phyloP scores from a whole-genome alignment of 257 asterid species.

The Lycium ferocissimum region DNA sequence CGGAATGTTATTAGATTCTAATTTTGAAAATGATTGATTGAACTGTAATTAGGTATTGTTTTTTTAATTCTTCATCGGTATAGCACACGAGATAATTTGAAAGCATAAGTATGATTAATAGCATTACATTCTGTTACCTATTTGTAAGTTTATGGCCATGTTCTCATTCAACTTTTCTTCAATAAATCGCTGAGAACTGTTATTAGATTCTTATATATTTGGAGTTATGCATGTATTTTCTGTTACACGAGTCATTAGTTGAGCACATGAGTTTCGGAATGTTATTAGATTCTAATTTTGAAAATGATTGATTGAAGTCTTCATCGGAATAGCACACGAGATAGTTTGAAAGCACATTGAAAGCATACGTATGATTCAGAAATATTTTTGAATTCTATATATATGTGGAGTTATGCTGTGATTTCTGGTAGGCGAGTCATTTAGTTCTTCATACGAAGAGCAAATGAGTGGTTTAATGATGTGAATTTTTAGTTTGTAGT shows the following conservation, averaged over 20 bases:
- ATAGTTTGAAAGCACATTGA: too few species aligned
- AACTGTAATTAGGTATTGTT: neutral
- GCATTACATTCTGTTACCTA: too few species aligned
- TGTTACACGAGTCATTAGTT: neutral
- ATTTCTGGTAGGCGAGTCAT: neutral
- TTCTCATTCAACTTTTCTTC: too few species aligned
- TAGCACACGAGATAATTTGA: neutral
- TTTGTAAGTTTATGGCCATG: too few species aligned
- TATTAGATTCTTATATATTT: neutral
- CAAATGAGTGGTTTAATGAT: neutral
- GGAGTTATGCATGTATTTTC: neutral
- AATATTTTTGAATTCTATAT: neutral
- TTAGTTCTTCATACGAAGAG: neutral
- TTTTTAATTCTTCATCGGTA: neutral
- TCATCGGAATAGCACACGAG: too few species aligned
- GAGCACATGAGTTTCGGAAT: neutral
- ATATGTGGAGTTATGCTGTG: neutral
- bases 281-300: neutral
- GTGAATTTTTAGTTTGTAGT: neutral
- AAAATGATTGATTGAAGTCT: neutral
- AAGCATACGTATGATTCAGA: too few species aligned
- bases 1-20: neutral
- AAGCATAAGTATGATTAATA: too few species aligned
- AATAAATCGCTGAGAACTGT: too few species aligned
- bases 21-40: neutral